phyloP scores from a whole-genome alignment of 169 alveolate genomes.

The Perkinsus chesapeaki region DNA sequence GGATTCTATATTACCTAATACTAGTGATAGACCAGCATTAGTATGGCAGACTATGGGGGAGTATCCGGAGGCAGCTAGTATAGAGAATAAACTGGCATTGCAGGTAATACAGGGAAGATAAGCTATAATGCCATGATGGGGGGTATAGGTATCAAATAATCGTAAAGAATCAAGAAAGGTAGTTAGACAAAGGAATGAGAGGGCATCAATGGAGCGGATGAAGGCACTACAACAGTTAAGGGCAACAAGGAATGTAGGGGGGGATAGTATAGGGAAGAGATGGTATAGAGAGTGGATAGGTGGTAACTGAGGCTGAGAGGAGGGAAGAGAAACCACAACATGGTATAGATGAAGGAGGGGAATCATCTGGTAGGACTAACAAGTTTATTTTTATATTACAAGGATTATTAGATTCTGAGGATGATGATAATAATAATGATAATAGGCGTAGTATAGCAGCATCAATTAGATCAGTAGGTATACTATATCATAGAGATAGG shows the following conservation, averaged over 20 bases:
- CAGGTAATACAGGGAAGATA: not conserved
- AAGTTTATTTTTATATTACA: not conserved
- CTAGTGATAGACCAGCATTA: not conserved
- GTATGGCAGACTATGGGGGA: not conserved
- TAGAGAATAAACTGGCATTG: not conserved
- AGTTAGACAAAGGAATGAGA: not conserved
- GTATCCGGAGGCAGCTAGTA: not conserved
- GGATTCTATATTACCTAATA: not conserved
- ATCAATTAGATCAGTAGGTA: not conserved
- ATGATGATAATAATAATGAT: not conserved
- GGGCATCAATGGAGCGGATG: not conserved
- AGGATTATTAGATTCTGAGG: not conserved
- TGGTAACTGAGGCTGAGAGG: not conserved
- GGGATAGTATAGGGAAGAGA: no score
- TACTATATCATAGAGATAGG: not conserved
- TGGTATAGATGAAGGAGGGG: not conserved
- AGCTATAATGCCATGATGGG: not conserved
- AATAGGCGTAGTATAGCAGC: not conserved
- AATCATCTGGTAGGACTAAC: not conserved
- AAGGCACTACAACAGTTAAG: not conserved
- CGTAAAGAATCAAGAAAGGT: not conserved
- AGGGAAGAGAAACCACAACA: not conserved
- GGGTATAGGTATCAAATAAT: not conserved
- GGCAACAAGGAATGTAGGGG: not conserved
- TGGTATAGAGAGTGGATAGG: no score